phyloP scores from a whole-genome alignment of 148 eudicot species.

The Rheum nobile region DNA sequence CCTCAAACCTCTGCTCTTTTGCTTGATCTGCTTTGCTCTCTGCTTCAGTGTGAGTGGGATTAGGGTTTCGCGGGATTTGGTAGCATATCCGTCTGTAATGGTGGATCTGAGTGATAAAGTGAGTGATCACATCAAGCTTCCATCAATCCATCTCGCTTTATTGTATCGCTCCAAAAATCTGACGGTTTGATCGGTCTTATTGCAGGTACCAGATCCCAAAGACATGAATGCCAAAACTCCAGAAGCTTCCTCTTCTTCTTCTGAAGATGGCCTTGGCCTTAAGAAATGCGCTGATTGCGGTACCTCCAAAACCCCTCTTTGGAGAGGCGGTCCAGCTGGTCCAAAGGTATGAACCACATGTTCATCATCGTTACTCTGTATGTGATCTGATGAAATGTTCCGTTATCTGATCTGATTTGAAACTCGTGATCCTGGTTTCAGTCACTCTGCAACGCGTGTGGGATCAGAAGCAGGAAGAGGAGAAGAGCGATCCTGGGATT shows the following conservation, averaged over 20 bases:
- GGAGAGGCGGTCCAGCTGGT: slow-evolving; percentile 94
- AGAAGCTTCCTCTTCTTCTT: slow-evolving; percentile 18
- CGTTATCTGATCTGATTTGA: not conserved
- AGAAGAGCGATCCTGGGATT: slow-evolving; percentile 62
- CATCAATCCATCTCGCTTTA: not conserved
- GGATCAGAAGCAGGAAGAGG: slow-evolving; percentile 85
- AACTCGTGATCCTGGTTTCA: slow-evolving; percentile 15
- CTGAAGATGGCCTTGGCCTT: slow-evolving; percentile 25
- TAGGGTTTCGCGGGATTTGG: slow-evolving; percentile 4
- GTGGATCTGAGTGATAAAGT: slow-evolving; percentile 67
- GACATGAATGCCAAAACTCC: slow-evolving; percentile 33
- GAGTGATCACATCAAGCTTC: slow-evolving; percentile 46
- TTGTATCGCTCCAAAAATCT: not conserved
- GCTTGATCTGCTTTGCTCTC: not conserved
- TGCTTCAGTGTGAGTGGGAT: not conserved
- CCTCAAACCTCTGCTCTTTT: not conserved
- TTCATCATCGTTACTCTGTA: not conserved
- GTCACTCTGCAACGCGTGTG: slow-evolving; percentile 97
- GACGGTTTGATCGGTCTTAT: not conserved
- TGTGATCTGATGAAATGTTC: not conserved
- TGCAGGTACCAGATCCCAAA: slow-evolving; percentile 43
- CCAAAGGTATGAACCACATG: slow-evolving; percentile 65
- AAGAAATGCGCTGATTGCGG: slow-evolving; percentile 90
- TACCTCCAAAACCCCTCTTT: slow-evolving; percentile 87
- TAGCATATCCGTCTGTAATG: slow-evolving; percentile 14